phyloP scores from a whole-genome alignment of 352 stramenopile species.

The Halophytophthora polymorphica region DNA sequence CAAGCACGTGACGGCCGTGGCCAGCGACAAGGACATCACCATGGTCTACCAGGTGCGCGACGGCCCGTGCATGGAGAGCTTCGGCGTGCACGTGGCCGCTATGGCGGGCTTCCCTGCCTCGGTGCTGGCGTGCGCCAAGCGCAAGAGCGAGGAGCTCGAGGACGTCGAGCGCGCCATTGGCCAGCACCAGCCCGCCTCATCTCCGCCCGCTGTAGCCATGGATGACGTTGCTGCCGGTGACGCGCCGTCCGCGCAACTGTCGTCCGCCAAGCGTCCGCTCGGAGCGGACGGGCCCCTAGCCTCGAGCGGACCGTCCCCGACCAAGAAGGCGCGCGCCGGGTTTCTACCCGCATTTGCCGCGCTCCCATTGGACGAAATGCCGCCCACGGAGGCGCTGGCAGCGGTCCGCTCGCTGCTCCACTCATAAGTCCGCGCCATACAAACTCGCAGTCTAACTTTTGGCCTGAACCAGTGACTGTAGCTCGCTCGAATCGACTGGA shows the following conservation, averaged over 20 bases:
- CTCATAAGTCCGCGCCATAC: not conserved
- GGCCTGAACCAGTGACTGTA: not conserved
- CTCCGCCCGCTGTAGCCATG: not conserved
- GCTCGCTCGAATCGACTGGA: not conserved
- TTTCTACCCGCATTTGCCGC: constrained; percentile 61
- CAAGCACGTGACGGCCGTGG: constrained; percentile 94
- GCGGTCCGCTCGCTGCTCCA: constrained; percentile 26
- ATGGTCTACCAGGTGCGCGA: constrained; percentile 92
- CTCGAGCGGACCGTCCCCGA: constrained; percentile 7
- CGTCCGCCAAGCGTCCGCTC: constrained; percentile 14
- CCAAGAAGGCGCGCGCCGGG: constrained; percentile 42
- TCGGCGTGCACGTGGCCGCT: constrained; percentile 98
- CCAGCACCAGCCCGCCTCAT: constrained; percentile 1
- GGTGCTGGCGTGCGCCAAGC: constrained; percentile 93
- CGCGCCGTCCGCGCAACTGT: not conserved
- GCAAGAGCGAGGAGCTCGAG: constrained; percentile 95
- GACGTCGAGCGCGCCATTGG: constrained; percentile 50
- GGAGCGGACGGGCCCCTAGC: constrained; percentile 10
- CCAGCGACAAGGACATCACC: constrained; percentile 79
- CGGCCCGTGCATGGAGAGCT: constrained; percentile 96
- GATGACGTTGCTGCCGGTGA: not conserved
- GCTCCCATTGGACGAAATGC: constrained; percentile 62
- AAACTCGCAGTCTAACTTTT: no score
- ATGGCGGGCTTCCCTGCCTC: constrained; percentile 94
- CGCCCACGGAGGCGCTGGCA: constrained; percentile 38